Evolutionary conservation across 495 filamentous ascomycete species (phyloP).

Genomic region (Neurospora sp.): DNA sequence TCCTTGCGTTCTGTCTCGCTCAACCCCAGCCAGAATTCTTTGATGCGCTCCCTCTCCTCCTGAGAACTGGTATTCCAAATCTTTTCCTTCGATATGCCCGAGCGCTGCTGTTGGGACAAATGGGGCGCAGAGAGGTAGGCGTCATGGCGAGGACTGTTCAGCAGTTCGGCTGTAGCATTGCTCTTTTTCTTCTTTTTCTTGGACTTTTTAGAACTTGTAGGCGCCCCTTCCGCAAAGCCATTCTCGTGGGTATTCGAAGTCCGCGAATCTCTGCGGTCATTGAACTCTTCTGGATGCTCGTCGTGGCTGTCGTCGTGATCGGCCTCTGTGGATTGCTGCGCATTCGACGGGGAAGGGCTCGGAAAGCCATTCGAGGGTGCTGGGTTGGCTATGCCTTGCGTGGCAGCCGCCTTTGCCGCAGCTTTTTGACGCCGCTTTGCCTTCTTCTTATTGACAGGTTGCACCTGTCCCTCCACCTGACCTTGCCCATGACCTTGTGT

Average conservation of each 20-base stretch:
- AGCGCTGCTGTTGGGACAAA: conserved; percentile 24
- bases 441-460: conserved; percentile 78
- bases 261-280: background rate
- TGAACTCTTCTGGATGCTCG: conserved; percentile 11
- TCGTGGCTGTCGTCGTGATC: conserved; percentile 21
- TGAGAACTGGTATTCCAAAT: conserved; percentile 95
- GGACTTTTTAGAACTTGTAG: conserved; percentile 42
- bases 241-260: conserved; percentile 5
- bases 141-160: conserved; percentile 11
- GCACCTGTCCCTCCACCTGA: conserved; percentile 17
- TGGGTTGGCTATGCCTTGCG: conserved; percentile 19
- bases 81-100: conserved; percentile 58
- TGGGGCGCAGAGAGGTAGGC: conserved; percentile 8
- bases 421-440: conserved; percentile 77
- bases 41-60: conserved; percentile 93
- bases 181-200: conserved; percentile 54
- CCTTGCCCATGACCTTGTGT: background rate
- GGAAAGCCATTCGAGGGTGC: conserved; percentile 30
- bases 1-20: conserved; percentile 89
- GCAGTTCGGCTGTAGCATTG: conserved; percentile 4
- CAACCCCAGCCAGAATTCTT: conserved; percentile 96
- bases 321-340: conserved; percentile 18
- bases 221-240: conserved; percentile 4
- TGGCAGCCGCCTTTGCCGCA: conserved; percentile 58
- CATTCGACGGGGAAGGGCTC: conserved; percentile 24